Evolutionary conservation across 2,329 filamentous ascomycete species (phyloP).

Genomic region (Cladosporium halotolerans): DNA sequence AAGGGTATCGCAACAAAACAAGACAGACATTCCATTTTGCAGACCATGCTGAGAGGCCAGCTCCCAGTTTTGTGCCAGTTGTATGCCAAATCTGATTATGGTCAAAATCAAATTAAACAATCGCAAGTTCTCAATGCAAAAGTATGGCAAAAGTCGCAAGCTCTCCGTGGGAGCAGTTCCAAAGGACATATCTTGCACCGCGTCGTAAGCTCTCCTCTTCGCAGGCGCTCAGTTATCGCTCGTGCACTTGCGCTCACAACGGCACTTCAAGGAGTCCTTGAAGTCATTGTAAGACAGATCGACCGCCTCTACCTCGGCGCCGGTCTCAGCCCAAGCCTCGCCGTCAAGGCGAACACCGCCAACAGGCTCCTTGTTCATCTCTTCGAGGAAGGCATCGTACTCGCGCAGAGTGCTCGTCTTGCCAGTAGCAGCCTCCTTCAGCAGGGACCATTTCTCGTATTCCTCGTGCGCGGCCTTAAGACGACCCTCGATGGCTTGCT

Average conservation of each 20-base stretch:
- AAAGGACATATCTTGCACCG: no score
- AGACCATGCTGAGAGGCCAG: no score
- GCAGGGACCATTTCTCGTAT: background rate
- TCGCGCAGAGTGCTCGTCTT: background rate
- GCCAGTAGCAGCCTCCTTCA: background rate
- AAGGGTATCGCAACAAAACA: no score
- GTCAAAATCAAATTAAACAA: no score
- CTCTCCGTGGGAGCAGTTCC: no score
- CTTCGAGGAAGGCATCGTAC: background rate
- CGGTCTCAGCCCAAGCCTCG: background rate
- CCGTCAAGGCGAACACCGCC: background rate
- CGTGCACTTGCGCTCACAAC: background rate
- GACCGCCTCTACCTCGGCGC: background rate
- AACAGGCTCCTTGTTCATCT: background rate
- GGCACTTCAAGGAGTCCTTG: background rate
- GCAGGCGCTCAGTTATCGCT: background rate
- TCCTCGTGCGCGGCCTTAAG: background rate
- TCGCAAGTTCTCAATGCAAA: no score
- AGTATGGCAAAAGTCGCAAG: no score
- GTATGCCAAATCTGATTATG: no score
- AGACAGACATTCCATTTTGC: no score
- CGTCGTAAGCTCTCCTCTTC: no score
- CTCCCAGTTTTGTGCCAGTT: no score
- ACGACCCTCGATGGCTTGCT: slow-evolving; percentile 16
- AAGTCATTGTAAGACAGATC: no score